Evolutionary conservation across 108 stramenopile species (phyloP), one percentile per base, ranked within the genome.

Genomic region (Conticribra weissflogii): DNA sequence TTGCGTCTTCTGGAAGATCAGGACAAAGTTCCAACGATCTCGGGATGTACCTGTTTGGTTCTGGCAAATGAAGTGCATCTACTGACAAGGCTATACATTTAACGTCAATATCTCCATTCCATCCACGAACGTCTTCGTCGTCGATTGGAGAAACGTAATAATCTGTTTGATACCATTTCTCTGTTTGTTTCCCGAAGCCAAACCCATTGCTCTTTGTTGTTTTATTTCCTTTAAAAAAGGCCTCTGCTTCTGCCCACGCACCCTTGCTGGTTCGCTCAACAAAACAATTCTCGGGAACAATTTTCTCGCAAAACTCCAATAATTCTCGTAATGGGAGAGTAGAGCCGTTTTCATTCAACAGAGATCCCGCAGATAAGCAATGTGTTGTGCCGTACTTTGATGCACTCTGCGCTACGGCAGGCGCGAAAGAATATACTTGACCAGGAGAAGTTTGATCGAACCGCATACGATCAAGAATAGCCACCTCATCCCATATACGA

Each of bases 151-250:
- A 75, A 0, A 90, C 34, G 64, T 76, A 81, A 46, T 92, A 95
- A 25, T 91, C 86, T 19, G 92, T 79, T 12, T 74, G 87, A 68
- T 92, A 95, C 91, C 91, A 95, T 59, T 79, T 66, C 72, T 95
- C 94, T 7, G 44, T 82, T 33, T 82, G 67, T 50, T 69, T 72
- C 34, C 79, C 77, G 64, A 86, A 81, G 15, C 23, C 36, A 62
- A 60, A 62, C 7, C 8, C 59, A 31, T 74, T 62, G 4, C 23
- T 49, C 17, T 36, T 2, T 21, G 47, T 27, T 25, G 25, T 56
- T 72, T 63, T 32, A 15, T 59, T 57, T 54, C 46, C 44, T 56
- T 66, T 55, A 55, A 69, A 49, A 7, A 33, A 28, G 21, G 54
- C 56, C 66, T 55, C 66, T 34, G 77, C 70, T 58, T 90, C 86